A percentile compares a stretch with the other conserved stretches of the same genome.
phyloP scores from a whole-genome alignment of 345 rosid species.

The Erysimum cheiranthoides region DNA sequence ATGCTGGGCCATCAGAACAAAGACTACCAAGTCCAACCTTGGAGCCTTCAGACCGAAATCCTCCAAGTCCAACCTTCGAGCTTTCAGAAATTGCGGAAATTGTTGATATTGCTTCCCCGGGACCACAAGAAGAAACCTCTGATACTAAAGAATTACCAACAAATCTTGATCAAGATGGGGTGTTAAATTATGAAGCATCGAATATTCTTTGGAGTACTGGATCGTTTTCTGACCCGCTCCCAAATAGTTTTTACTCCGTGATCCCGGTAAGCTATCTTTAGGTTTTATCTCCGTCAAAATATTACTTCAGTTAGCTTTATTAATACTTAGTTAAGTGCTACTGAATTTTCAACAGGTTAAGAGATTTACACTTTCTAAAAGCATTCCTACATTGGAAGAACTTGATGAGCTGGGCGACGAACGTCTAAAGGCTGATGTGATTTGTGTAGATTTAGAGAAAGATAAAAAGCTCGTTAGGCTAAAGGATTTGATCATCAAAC shows the following conservation, averaged over 20 bases:
- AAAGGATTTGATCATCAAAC: constrained; percentile 52
- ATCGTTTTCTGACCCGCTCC: constrained; percentile 69
- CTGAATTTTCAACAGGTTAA: constrained; percentile 57
- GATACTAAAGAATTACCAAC: constrained; percentile 53
- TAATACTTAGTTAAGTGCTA: background rate
- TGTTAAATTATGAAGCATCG: constrained; percentile 68
- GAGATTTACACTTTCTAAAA: constrained; percentile 62
- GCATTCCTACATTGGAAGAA: constrained; percentile 75
- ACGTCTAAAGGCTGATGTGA: constrained; percentile 62
- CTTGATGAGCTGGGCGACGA: constrained; percentile 63
- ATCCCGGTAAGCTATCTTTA: constrained; percentile 58
- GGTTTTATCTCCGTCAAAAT: background rate
- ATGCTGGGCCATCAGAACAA: constrained; percentile 56
- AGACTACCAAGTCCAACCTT: constrained; percentile 56
- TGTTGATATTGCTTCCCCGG: too few species aligned
- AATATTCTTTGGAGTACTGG: constrained; percentile 85
- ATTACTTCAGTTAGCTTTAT: background rate
- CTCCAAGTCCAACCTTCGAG: too few species aligned
- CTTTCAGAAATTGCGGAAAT: constrained; percentile 35
- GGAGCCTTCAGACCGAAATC: constrained; percentile 55
- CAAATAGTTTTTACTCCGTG: constrained; percentile 79
- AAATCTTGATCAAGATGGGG: constrained; percentile 58
- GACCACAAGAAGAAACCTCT: constrained; percentile 57
- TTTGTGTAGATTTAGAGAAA: constrained; percentile 68
- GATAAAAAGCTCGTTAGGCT: constrained; percentile 70